Percentiles rank a stretch among this genome's conserved stretches.
phyloP scores from a whole-genome alignment of 2,329 filamentous ascomycete genomes.

The Scytalidium sp. region DNA sequence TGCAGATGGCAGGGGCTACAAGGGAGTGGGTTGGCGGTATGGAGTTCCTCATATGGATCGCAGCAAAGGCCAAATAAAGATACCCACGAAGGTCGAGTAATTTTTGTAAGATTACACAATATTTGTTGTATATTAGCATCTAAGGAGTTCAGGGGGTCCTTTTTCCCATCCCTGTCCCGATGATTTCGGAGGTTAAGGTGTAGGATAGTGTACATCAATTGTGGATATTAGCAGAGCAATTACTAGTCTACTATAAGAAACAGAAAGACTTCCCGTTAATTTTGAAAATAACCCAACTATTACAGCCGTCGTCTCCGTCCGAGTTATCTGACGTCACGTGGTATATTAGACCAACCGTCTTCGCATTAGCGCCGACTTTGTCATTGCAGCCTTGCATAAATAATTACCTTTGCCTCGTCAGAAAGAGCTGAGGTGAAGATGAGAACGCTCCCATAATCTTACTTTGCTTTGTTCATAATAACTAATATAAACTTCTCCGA shows the following conservation, averaged over 20 bases:
- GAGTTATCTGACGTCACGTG: neutral
- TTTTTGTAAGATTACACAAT: conserved; percentile 1
- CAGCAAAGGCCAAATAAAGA: conserved; percentile 63
- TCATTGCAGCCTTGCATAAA: conserved; percentile 15
- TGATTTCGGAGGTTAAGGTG: neutral
- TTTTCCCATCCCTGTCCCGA: neutral
- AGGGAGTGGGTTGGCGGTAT: conserved; percentile 60
- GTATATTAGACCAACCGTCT: neutral
- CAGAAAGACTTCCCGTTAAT: no score
- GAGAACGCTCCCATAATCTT: neutral
- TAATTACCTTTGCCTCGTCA: conserved; percentile 10
- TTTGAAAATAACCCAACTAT: no score
- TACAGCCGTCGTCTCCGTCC: no score
- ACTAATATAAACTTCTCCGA: neutral
- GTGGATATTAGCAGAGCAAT: neutral
- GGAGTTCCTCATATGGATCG: conserved; percentile 62
- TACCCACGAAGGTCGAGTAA: conserved; percentile 54
- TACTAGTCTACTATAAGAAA: neutral
- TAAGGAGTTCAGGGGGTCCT: neutral
- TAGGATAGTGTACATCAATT: neutral
- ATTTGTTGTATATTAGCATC: neutral
- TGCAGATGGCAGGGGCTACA: conserved; percentile 46
- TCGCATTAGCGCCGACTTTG: neutral
- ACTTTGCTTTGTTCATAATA: neutral
- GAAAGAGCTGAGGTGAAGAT: neutral